Base-by-base conservation (phyloP, 2,329 filamentous ascomycete species). In the Sporothrix pallida region DNA sequence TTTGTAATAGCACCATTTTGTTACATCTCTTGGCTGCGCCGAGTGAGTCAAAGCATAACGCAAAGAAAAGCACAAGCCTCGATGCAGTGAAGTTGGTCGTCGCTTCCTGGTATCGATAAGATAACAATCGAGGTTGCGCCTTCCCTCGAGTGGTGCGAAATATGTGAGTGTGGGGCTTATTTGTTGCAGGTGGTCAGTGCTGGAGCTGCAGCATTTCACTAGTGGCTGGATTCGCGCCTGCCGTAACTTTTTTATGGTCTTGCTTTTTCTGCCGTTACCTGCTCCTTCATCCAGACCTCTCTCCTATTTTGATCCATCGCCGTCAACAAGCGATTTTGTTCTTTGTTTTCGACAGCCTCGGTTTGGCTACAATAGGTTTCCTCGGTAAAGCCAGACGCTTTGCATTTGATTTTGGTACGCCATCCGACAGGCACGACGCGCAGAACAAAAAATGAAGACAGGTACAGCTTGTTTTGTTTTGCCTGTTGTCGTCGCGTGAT, bases 141-240 rank as follows among this genome's bases (percentile, higher is more conserved):
- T 52, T 68, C 44, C 62, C 31, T 37, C 31, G 31, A 37, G 31
- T 37, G 31, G 31, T 37, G 31, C 31, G 31, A 37, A 37, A 37
- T 62, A 44, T 20, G 62, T 9, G 46, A n/a, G 62, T 31, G 46
- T 52, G 65, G 65, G 10, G 9, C 65, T 15, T 23, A 26, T 31
- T 37, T 68, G 20, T 52, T 68, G 46, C 13, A 48, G 44, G 60
- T 72, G 71, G 71, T 58, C 58, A 65, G 70, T 72, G 70, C 70
- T 65, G 58, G 5, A 72, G 46, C 58, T 67, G 42, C 37, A 26
- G 37, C 54, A 71, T 37, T 60, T 54, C 44, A 65, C 26, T 72
- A 54, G 70, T 50, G 56, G 31, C 56, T 65, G 26, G 58, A 31
- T 37, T 67, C 70, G 58, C 70, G 70, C n/a, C 60, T 72, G 58